A percentile compares a stretch with the other conserved stretches of the same genome.
Conservation (phyloP, 2,329 filamentous ascomycete species). For the Aspergillus aculeatinus region DNA sequence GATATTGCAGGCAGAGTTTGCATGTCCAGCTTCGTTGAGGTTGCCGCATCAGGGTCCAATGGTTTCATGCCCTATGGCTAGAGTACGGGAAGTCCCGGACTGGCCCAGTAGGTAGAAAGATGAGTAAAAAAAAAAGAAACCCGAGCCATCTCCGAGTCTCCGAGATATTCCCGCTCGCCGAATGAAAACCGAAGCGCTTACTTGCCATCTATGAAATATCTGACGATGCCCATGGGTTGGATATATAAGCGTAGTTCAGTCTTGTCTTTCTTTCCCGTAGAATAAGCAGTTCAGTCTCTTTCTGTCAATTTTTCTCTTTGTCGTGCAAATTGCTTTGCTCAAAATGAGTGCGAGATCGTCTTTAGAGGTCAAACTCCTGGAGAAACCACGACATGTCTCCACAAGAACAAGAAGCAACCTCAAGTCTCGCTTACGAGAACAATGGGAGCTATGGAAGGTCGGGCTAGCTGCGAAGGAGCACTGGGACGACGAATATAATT, state of each 20-base stretch:
- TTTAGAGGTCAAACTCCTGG: not conserved
- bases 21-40: not conserved
- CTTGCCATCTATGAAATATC: not conserved
- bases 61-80: not conserved
- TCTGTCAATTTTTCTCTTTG: not conserved
- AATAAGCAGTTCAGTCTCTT: not conserved
- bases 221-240: not conserved
- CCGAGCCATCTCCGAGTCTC: not conserved
- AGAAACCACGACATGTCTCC: not conserved
- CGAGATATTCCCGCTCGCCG: not conserved
- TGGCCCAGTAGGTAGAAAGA: not conserved
- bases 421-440: not conserved
- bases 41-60: not conserved
- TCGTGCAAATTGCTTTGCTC: not conserved
- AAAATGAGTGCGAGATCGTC: not conserved
- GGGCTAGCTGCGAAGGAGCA: not conserved
- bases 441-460: not conserved
- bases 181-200: not conserved
- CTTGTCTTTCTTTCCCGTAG: not conserved
- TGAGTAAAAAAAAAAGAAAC: not conserved
- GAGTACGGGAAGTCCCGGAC: not conserved
- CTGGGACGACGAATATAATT: constrained; percentile 1
- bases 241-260: not conserved
- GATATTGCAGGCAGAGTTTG: not conserved
- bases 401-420: not conserved